Percentiles rank a stretch among this genome's conserved stretches.
Conservation (phyloP, 176 grass and related monocot species). For the Juncus effusus region DNA sequence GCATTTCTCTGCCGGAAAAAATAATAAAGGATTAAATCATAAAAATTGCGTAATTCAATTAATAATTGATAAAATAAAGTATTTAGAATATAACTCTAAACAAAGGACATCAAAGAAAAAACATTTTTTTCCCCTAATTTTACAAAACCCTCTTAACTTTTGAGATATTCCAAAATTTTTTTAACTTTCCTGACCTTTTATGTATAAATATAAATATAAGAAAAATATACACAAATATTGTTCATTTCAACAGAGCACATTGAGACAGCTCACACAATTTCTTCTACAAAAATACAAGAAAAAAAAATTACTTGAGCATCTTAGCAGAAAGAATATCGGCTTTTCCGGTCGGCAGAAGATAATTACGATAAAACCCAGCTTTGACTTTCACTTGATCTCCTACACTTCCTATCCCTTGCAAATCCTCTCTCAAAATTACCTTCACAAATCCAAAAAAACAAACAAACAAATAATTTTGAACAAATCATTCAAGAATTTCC, state of each 20-base stretch:
- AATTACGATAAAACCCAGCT: conserved; percentile 89
- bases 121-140: too few species aligned
- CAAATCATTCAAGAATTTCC: not conserved
- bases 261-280: too few species aligned
- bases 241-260: too few species aligned
- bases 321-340: conserved; percentile 60
- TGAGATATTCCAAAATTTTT: too few species aligned
- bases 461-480: not conserved
- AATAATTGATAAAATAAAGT: too few species aligned
- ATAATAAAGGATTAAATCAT: conserved; percentile 6
- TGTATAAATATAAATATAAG: too few species aligned
- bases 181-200: too few species aligned
- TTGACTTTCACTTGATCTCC: conserved; percentile 72
- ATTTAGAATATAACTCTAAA: too few species aligned
- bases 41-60: not conserved
- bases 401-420: conserved; percentile 54
- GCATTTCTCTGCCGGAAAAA: conserved; percentile 64
- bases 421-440: conserved; percentile 78
- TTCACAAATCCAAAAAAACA: conserved; percentile 6
- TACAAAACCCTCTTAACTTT: too few species aligned
- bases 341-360: conserved; percentile 76
- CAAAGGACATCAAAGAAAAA: too few species aligned
- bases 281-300: not conserved
- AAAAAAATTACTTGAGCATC: conserved; percentile 66
- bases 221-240: too few species aligned